phyloP scores from a whole-genome alignment of 2,329 filamentous ascomycete species.

The Xylaria sp. region DNA sequence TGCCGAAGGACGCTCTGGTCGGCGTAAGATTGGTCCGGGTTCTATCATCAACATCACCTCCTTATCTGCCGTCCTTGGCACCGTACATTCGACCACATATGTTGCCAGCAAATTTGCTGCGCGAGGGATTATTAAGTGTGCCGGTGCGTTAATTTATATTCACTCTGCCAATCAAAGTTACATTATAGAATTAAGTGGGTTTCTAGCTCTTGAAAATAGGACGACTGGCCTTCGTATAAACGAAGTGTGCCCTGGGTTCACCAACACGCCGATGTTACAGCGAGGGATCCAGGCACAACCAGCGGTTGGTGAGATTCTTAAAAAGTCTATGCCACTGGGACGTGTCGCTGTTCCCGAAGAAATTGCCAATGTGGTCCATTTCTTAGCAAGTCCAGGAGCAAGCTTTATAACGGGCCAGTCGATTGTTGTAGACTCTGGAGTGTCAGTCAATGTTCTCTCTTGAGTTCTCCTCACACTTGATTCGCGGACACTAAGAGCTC shows the following conservation, averaged over 20 bases:
- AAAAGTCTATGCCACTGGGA: constrained; percentile 32
- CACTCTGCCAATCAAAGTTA: too few species aligned
- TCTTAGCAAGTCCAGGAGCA: constrained; percentile 26
- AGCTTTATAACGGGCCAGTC: constrained; percentile 28
- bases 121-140: constrained; percentile 35
- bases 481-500: neutral
- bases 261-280: constrained; percentile 36
- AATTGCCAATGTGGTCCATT: constrained; percentile 27
- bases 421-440: constrained; percentile 28
- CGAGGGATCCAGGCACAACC: constrained; percentile 33
- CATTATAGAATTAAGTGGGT: too few species aligned
- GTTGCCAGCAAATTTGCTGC: constrained; percentile 39
- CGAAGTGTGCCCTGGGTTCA: constrained; percentile 39
- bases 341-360: constrained; percentile 24
- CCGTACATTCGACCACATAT: constrained; percentile 30
- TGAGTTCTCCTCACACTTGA: neutral
- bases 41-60: constrained; percentile 39
- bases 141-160: constrained; percentile 27
- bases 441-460: constrained; percentile 26
- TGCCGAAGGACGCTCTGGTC: constrained; percentile 32
- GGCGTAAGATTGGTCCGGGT: constrained; percentile 35
- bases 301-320: constrained; percentile 20
- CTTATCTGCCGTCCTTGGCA: constrained; percentile 22
- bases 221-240: constrained; percentile 38
- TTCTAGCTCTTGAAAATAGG: constrained; percentile 35